Evolutionary conservation across 2,329 filamentous ascomycete genomes (phyloP).

Genomic region (Alternaria sp.): DNA sequence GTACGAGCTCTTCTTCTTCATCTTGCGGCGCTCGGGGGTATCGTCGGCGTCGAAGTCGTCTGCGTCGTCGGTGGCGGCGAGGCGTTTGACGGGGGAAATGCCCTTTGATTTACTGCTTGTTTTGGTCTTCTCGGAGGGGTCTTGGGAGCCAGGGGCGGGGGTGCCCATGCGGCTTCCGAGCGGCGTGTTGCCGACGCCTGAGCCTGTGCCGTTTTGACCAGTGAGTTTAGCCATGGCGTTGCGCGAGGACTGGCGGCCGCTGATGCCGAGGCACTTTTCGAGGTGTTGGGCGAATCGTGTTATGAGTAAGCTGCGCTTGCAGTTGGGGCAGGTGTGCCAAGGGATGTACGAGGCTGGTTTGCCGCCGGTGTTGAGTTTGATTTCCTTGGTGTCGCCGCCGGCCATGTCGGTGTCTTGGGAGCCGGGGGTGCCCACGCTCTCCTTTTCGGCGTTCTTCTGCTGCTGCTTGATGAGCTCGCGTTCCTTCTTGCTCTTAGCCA

Average conservation of each 20-base stretch:
- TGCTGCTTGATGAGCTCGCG: constrained; percentile 61
- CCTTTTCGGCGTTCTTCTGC: constrained; percentile 51
- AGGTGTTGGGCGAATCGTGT: constrained; percentile 67
- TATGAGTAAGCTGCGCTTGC: constrained; percentile 66
- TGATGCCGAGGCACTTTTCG: constrained; percentile 66
- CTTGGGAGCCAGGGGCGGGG: constrained; percentile 46
- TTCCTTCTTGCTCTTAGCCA: constrained; percentile 78
- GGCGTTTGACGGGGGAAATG: constrained; percentile 37
- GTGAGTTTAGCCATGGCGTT: constrained; percentile 57
- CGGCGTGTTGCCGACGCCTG: constrained; percentile 51
- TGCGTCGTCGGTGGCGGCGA: constrained; percentile 25
- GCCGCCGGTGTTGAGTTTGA: constrained; percentile 58
- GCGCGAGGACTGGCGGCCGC: constrained; percentile 58
- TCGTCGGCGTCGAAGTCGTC: constrained; percentile 51
- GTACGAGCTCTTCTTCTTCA: constrained; percentile 58
- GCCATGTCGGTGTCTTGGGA: constrained; percentile 52
- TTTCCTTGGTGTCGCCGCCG: constrained; percentile 48
- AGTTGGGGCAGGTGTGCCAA: constrained; percentile 65
- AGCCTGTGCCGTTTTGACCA: constrained; percentile 48
- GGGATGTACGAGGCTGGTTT: constrained; percentile 56
- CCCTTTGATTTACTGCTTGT: constrained; percentile 31
- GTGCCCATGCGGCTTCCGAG: constrained; percentile 53
- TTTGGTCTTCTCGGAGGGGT: constrained; percentile 26
- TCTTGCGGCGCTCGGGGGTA: constrained; percentile 52
- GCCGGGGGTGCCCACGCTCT: constrained; percentile 54